phyloP scores from a whole-genome alignment of 805 yeast genomes.

The Ogataea henricii region DNA sequence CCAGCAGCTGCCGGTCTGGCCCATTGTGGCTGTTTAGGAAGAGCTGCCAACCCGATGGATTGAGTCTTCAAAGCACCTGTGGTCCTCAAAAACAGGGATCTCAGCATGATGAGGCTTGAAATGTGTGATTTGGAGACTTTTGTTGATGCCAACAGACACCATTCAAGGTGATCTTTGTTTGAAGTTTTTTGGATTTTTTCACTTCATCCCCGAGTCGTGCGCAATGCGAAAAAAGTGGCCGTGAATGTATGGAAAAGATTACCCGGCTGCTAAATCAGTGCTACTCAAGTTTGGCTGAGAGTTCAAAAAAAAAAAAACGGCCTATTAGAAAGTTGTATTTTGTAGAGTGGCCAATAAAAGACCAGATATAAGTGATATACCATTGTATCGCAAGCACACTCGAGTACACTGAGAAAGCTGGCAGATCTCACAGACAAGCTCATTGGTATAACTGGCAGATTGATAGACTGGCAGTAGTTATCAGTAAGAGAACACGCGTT shows the following conservation, averaged over 20 bases:
- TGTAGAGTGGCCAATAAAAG: slow-evolving; percentile 2
- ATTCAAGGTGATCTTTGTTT: neutral
- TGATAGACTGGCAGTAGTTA: neutral
- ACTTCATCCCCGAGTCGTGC: neutral
- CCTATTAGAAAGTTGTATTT: slow-evolving; percentile 6
- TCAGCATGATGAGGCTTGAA: neutral
- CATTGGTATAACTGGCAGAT: neutral
- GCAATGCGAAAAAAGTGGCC: neutral
- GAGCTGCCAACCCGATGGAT: neutral
- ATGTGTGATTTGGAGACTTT: neutral
- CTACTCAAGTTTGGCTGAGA: neutral
- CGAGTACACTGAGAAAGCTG: neutral
- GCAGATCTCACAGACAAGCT: neutral
- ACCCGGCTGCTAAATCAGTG: slow-evolving; percentile 5
- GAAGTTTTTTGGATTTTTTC: slow-evolving; percentile 1
- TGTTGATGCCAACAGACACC: too few species aligned
- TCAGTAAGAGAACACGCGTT: neutral
- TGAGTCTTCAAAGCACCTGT: neutral
- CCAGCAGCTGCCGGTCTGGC: slow-evolving; percentile 1
- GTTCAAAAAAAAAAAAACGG: neutral
- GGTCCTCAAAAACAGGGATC: slow-evolving; percentile 2
- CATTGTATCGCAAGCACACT: neutral
- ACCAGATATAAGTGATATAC: neutral
- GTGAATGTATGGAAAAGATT: neutral
- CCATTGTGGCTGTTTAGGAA: neutral